Evolutionary conservation across 495 filamentous ascomycete species (phyloP).

Genomic region (Staphylotrichum longicolle): DNA sequence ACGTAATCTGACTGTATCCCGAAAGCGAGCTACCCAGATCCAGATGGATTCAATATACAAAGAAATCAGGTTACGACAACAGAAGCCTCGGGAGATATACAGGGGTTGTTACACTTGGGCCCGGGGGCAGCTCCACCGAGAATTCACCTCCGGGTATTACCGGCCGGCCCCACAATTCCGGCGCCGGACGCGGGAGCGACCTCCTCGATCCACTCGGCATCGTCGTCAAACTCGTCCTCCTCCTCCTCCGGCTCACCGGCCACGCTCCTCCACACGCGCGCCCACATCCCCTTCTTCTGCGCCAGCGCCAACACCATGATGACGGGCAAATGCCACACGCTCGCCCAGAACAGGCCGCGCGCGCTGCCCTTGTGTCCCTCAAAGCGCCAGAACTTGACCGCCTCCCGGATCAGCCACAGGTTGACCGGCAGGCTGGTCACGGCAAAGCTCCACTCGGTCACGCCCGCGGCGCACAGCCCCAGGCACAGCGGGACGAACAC

Average conservation of each 20-base stretch:
- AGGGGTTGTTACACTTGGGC: not conserved
- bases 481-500: conserved; percentile 84
- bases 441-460: conserved; percentile 87
- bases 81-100: not conserved
- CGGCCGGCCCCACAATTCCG: conserved; percentile 2
- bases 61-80: not conserved
- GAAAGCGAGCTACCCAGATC: not conserved
- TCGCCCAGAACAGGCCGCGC: conserved; percentile 90
- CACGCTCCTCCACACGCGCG: conserved; percentile 70
- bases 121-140: not conserved
- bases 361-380: conserved; percentile 79
- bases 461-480: conserved; percentile 72
- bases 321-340: conserved; percentile 93
- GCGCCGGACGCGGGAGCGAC: not conserved
- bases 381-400: conserved; percentile 75
- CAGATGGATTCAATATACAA: not conserved
- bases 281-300: conserved; percentile 94
- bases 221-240: conserved; percentile 44
- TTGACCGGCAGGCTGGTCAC: conserved; percentile 79
- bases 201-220: conserved; percentile 12
- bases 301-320: conserved; percentile 87
- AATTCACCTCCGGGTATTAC: not conserved
- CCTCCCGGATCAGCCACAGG: conserved; percentile 78
- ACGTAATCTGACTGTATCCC: not conserved
- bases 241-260: conserved; percentile 55